Evolutionary conservation across 371 early-diverging fungal genomes (phyloP), one percentile per base, ranked within the genome.

Genomic region (Haplosporangium sp.): DNA sequence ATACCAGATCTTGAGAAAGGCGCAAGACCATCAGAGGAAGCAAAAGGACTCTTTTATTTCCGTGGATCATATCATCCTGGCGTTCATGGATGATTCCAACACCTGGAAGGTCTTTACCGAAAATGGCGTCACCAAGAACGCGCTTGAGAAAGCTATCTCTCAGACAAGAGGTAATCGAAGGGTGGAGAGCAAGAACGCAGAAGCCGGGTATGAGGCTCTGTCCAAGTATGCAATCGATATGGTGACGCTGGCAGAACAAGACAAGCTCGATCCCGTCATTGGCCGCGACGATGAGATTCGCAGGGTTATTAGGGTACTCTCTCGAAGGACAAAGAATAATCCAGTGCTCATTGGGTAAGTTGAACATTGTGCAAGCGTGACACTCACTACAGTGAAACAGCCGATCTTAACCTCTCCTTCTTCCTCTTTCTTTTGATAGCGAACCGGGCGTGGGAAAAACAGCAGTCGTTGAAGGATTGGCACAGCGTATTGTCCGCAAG

Each of bases 391-490:
- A n/a, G n/a, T n/a, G 5, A n/a, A 8, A 13, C 16, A 50, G 8
- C 50, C 9, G 20, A 50, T 5, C 50, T n/a, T 23, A 16, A 83
- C 94, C 43, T 96, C 97, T 45, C 89, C 87, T 36, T 82, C 95
- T 63, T 90, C 94, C 5, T 83, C 96, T n/a, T 65, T 16, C 23
- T 14, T 20, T 23, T 20, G 11, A 47, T 50, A 76, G 95, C 40
- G 94, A 92, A 55, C 96, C 98, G 11, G 98, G 99, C 74, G 95
- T 95, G 0, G 98, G 98, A 60, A 98, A 98, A 66, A 97, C 98
- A 0, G 97, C 98, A 59, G 95, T 98, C 62, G 97, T 94, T 1
- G 98, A 98, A 83, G 97, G 98, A 12, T 84, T 98, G 29, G 99
- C 99, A 0, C 96, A 96, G 82, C 92, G 99, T 48, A 99, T 99